Conservation (phyloP, 208 protist species). For the Trypanosoma boissoni region DNA sequence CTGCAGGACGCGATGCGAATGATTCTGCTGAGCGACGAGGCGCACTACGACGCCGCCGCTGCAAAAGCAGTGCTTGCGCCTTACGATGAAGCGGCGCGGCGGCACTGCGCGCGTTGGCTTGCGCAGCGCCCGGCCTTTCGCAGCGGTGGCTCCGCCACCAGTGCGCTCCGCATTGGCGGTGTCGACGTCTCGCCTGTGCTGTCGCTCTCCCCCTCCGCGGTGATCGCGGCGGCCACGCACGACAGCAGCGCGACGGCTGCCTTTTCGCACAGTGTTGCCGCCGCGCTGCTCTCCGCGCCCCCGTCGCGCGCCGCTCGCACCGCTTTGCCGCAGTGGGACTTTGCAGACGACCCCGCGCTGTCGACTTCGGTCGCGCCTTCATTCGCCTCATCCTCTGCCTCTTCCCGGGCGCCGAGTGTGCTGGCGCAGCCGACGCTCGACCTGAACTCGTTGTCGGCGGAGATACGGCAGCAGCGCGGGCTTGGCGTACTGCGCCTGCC, state of each 20-base stretch:
- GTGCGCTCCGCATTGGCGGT: constrained; percentile 37
- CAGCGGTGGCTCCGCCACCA: constrained; percentile 4
- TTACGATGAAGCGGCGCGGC: constrained; percentile 29
- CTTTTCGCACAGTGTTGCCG: constrained; percentile 32
- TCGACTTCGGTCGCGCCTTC: no score
- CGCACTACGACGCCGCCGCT: constrained; percentile 62
- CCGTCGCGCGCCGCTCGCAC: neutral
- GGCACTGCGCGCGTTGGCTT: constrained; percentile 33
- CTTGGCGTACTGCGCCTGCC: constrained; percentile 21
- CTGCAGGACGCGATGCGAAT: constrained; percentile 65
- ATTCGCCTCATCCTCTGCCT: no score
- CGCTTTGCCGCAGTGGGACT: constrained; percentile 12
- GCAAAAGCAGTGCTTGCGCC: constrained; percentile 44
- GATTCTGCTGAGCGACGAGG: constrained; percentile 74
- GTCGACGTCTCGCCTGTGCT: constrained; percentile 25
- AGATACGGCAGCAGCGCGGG: constrained; percentile 18
- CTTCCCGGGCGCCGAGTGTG: constrained; percentile 20
- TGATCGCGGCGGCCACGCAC: constrained; percentile 19
- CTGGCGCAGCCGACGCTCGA: constrained; percentile 41
- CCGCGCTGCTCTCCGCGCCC: constrained; percentile 9
- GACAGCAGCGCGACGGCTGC: constrained; percentile 32
- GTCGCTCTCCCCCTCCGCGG: constrained; percentile 23
- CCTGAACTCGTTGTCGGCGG: constrained; percentile 15
- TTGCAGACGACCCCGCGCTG: constrained; percentile 16
- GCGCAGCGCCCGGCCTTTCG: constrained; percentile 44